Conservation (phyloP, 495 filamentous ascomycete species). For the Usnea hakonensis region DNA sequence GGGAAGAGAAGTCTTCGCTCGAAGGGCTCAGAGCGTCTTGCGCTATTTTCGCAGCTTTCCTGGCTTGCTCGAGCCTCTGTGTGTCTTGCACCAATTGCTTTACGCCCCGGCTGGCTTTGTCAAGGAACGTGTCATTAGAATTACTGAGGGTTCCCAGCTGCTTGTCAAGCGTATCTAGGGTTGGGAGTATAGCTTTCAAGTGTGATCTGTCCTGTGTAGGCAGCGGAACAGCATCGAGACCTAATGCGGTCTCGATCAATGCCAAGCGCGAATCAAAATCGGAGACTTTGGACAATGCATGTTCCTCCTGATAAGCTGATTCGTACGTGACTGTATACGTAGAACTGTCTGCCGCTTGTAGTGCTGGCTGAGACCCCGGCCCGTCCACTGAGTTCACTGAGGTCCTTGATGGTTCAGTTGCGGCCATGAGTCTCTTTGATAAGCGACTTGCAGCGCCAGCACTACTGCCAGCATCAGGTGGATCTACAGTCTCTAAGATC, state of each 20-base stretch:
- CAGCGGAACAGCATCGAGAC: conserved; percentile 63
- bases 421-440: conserved; percentile 23
- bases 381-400: conserved; percentile 18
- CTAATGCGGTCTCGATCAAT: conserved; percentile 71
- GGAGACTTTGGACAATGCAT: conserved; percentile 69
- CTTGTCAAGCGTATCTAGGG: conserved; percentile 68
- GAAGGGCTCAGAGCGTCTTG: conserved; percentile 7
- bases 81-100: conserved; percentile 56
- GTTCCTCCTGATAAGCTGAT: conserved; percentile 51
- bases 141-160: conserved; percentile 58
- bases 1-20: neutral
- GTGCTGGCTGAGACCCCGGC: conserved; percentile 12
- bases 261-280: conserved; percentile 79
- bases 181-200: conserved; percentile 63
- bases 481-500: conserved; percentile 49
- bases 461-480: conserved; percentile 34
- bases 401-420: conserved; percentile 19
- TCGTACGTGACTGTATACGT: conserved; percentile 50
- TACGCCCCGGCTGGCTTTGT: conserved; percentile 16
- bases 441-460: conserved; percentile 27
- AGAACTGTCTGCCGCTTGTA: conserved; percentile 10
- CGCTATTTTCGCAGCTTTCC: conserved; percentile 61
- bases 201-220: conserved; percentile 45
- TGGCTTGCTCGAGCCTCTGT: conserved; percentile 64
- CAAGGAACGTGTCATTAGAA: conserved; percentile 48